A percentile compares a stretch with the other conserved stretches of the same genome.
phyloP scores from a whole-genome alignment of 148 eudicot genomes.

The Fagopyrum homotropicum region DNA sequence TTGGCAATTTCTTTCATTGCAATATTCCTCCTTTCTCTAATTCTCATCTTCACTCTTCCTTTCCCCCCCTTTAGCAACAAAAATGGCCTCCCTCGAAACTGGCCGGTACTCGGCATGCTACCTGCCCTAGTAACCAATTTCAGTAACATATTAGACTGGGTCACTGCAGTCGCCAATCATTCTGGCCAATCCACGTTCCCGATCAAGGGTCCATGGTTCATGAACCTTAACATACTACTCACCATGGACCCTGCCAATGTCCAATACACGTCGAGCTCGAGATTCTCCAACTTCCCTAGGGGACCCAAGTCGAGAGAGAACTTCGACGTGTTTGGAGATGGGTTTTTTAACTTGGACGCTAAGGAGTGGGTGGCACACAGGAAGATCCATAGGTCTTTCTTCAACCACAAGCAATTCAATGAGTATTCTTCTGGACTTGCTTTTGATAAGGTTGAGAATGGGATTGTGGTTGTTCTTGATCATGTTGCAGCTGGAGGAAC shows the following conservation, averaged over 20 bases:
- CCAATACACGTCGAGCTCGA: slow-evolving; percentile 17
- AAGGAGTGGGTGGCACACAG: slow-evolving; percentile 27
- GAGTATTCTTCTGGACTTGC: not conserved
- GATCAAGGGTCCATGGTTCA: slow-evolving; percentile 22
- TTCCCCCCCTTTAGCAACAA: slow-evolving; percentile 14
- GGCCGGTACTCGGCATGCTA: slow-evolving; percentile 17
- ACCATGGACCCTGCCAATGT: slow-evolving; percentile 33
- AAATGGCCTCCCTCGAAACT: slow-evolving; percentile 24
- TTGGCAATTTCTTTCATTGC: not conserved
- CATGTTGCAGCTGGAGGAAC: not conserved
- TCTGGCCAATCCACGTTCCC: slow-evolving; percentile 6
- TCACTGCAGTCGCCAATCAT: not conserved
- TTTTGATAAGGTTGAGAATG: slow-evolving; percentile 16
- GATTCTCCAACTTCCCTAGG: slow-evolving; percentile 25
- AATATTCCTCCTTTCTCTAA: not conserved
- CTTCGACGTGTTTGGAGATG: slow-evolving; percentile 33
- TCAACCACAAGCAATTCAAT: slow-evolving; percentile 17
- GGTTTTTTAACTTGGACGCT: slow-evolving; percentile 25
- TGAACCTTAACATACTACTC: slow-evolving; percentile 19
- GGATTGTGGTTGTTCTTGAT: slow-evolving; percentile 22
- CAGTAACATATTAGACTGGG: not conserved
- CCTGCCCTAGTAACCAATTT: slow-evolving; percentile 8
- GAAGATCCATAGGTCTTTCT: slow-evolving; percentile 17
- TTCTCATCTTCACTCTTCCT: slow-evolving; percentile 4
- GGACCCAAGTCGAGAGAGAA: slow-evolving; percentile 22